Evolutionary conservation across 2,329 filamentous ascomycete species (phyloP), one percentile per base, ranked within the genome.

Genomic region (Fusarium tuaranense): DNA sequence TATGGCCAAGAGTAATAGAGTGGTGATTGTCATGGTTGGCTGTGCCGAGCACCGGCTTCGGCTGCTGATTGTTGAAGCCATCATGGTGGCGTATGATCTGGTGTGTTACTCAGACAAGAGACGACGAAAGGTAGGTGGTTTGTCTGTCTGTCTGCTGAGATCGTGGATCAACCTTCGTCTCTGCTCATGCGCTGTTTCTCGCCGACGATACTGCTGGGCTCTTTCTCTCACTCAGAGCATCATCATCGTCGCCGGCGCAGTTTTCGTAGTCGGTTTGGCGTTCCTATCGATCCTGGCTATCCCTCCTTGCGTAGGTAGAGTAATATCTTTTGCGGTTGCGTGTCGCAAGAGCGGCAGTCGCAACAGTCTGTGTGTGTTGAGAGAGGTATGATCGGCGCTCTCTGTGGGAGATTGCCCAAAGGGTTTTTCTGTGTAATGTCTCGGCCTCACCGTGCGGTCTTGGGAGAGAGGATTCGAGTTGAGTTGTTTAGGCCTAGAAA

Each of bases 361-460:
- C 57, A 66, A 39, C 32, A 44, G 44, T 32, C 2, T 32, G 30
- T 32, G 30, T 32, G 30, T 41, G 44, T 34, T 32, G 30, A 60
- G 30, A 61, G 12, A 61, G 12, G 59, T 61, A 25, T 61, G 68
- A 69, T 72, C 61, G 44, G 57, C 65, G 58, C 41, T 34, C 58
- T 34, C 58, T 34, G 44, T 36, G 48, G 13, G 63, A 66, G 64
- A 72, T 69, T 73, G 59, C 18, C 18, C 39, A 27, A 51, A 75
- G 67, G 60, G 68, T 75, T 66, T 74, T 30, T 30, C 62, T 66
- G 65, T 32, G 41, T 30, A 65, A 64, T 74, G 72, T 74, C 72
- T 74, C 68, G 69, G 69, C 51, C 61, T 48, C 68, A 69, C 41
- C 69, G 58, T 61, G 44, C 38, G 44, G 36, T 38, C 44, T 71